Percentiles rank a stretch among this genome's conserved stretches.
Conservation (phyloP, 495 filamentous ascomycete species). For the Annulohypoxylon bovei region DNA sequence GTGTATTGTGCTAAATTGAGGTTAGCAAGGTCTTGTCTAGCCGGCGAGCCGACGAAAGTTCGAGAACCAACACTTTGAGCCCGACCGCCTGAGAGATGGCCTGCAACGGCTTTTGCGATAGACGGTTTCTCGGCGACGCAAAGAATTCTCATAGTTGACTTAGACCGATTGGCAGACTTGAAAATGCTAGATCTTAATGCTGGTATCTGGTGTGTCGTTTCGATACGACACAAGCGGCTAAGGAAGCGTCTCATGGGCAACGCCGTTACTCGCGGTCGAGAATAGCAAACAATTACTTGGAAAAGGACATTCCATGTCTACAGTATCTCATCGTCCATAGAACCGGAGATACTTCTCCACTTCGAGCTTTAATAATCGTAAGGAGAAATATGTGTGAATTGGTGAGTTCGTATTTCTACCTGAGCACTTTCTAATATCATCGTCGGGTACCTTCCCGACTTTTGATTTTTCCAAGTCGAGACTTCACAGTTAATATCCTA, state of each 20-base stretch:
- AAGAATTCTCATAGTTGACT: conserved; percentile 67
- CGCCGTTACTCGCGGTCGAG: conserved; percentile 2
- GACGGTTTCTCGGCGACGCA: conserved; percentile 98
- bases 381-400: too few relatives aligned
- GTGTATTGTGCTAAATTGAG: conserved; percentile 56
- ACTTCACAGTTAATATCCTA: conserved; percentile 9
- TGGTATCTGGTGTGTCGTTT: conserved; percentile 16
- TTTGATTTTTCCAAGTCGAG: conserved; percentile 20
- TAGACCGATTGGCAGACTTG: conserved; percentile 12
- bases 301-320: conserved; percentile 17
- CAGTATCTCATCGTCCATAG: conserved; percentile 1
- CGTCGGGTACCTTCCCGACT: conserved; percentile 26
- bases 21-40: conserved; percentile 17
- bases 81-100: conserved; percentile 81
- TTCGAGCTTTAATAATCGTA: background rate
- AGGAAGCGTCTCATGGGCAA: conserved; percentile 22
- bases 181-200: background rate
- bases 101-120: conserved; percentile 92
- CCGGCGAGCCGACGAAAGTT: background rate
- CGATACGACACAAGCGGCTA: conserved; percentile 19
- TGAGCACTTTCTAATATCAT: background rate
- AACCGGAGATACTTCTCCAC: background rate
- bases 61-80: conserved; percentile 71
- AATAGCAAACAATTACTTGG: background rate
- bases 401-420: background rate